A percentile compares a stretch with the other conserved stretches of the same genome.
Conservation (phyloP, 306 rosid species). For the Elaeagnus macrophylla region DNA sequence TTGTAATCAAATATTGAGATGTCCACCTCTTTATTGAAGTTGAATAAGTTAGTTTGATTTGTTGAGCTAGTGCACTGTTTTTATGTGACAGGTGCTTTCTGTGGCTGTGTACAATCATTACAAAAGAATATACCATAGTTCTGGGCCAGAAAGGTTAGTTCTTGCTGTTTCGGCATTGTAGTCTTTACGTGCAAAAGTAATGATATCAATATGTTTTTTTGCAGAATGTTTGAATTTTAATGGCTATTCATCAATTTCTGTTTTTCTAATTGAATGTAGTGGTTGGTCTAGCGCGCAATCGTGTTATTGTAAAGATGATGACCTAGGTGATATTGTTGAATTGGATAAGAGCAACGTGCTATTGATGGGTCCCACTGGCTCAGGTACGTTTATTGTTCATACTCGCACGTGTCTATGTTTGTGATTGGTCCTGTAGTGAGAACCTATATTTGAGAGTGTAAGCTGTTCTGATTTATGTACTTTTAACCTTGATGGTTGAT, state of each 20-base stretch:
- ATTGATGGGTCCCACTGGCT: constrained; percentile 68
- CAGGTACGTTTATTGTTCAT: constrained; percentile 29
- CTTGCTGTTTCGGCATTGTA: not conserved
- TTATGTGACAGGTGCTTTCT: constrained; percentile 47
- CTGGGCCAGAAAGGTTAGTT: constrained; percentile 27
- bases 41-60: not conserved
- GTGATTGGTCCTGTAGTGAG: not conserved
- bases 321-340: constrained; percentile 40
- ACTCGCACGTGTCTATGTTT: not conserved
- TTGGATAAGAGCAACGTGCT: constrained; percentile 60
- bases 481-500: constrained; percentile 12
- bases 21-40: not conserved
- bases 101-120: constrained; percentile 78
- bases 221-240: not conserved
- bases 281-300: constrained; percentile 8
- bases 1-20: not conserved
- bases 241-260: not conserved
- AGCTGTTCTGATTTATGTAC: constrained; percentile 5
- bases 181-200: not conserved
- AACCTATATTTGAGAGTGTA: not conserved
- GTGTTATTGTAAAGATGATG: constrained; percentile 12
- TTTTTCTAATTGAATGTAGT: constrained; percentile 10
- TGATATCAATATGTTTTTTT: not conserved
- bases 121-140: constrained; percentile 39
- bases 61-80: not conserved